Evolutionary conservation across 768 basidiomycete genomes (phyloP).

Genomic region (Ramaria sp.): DNA sequence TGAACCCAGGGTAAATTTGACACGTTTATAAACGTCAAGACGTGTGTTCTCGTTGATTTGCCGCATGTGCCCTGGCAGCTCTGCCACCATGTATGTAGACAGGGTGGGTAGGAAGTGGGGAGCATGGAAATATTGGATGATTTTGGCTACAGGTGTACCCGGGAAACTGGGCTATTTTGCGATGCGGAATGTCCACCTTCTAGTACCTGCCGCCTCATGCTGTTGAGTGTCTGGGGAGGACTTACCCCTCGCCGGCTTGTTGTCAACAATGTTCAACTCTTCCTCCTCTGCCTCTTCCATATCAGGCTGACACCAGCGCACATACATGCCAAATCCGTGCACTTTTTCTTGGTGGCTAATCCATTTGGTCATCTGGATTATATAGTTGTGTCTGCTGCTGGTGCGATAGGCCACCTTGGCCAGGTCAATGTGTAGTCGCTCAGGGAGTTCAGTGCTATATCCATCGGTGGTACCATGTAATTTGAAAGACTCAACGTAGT

Average conservation of each 20-base stretch:
- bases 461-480: constrained; percentile 7
- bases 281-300: background rate
- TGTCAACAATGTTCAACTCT: background rate
- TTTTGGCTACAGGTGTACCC: background rate
- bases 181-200: background rate
- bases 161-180: background rate
- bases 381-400: constrained; percentile 9
- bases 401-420: constrained; percentile 16
- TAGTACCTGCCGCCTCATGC: background rate
- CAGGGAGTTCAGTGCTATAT: constrained; percentile 14
- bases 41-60: background rate
- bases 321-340: background rate
- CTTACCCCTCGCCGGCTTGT: background rate
- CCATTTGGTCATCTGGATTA: constrained; percentile 11
- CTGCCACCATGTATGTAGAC: background rate
- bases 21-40: background rate
- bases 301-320: background rate
- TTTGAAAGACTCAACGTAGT: constrained; percentile 10
- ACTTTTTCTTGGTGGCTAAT: constrained; percentile 5
- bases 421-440: no score
- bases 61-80: background rate
- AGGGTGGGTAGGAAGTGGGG: background rate
- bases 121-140: background rate
- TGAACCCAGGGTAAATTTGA: background rate
- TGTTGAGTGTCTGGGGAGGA: background rate